Conservation (phyloP, 2,329 filamentous ascomycete species). For the Pestalotiopsis sp. region DNA sequence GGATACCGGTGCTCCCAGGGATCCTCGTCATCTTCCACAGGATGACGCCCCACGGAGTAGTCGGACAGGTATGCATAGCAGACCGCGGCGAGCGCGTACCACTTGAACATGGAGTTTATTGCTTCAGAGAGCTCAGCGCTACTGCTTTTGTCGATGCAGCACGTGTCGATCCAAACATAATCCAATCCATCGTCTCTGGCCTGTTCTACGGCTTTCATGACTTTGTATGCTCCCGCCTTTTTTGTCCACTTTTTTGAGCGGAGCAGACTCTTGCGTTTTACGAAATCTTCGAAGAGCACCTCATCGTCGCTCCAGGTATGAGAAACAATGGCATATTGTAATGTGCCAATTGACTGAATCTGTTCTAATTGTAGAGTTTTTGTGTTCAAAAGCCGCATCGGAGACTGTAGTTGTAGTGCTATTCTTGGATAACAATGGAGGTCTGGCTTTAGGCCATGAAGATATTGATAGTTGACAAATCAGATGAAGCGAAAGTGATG, state of each 20-base stretch:
- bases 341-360: neutral
- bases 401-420: neutral
- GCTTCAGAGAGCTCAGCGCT: slow-evolving; percentile 2
- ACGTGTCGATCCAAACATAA: slow-evolving; percentile 3
- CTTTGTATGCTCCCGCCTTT: neutral
- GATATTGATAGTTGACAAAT: too few relatives aligned
- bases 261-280: neutral
- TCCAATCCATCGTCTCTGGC: neutral
- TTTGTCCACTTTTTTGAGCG: neutral
- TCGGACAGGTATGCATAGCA: slow-evolving; percentile 3
- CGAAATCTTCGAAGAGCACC: neutral
- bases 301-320: slow-evolving; percentile 9
- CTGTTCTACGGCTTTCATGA: neutral
- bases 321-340: neutral
- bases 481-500: too few relatives aligned
- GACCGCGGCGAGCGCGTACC: neutral
- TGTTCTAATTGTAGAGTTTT: neutral
- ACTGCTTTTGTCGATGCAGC: slow-evolving; percentile 6
- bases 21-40: neutral
- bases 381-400: neutral
- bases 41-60: neutral
- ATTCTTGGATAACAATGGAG: too few relatives aligned
- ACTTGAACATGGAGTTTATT: slow-evolving; percentile 10
- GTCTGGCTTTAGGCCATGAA: too few relatives aligned
- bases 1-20: neutral